Percentiles rank a stretch among this genome's conserved stretches.
Conservation (phyloP, 2,329 filamentous ascomycete genomes). For the Pseudopithomyces chartarum region DNA sequence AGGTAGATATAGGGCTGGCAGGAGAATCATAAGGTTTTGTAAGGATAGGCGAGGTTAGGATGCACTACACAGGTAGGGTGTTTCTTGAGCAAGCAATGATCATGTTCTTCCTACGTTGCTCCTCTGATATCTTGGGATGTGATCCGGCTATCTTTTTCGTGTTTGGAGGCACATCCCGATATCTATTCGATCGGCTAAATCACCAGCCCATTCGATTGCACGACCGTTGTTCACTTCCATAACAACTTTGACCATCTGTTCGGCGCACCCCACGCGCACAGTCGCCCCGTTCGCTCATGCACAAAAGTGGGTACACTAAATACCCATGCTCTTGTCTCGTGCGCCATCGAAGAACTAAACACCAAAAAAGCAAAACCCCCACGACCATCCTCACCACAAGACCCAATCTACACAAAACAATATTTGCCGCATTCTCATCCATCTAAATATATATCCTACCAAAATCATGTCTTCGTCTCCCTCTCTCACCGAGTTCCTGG, state of each 20-base stretch:
- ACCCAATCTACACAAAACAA: background rate
- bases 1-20: background rate
- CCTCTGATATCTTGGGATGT: background rate
- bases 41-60: background rate
- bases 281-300: background rate
- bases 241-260: too few species aligned
- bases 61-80: background rate
- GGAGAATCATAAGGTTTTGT: background rate
- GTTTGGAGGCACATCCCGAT: background rate
- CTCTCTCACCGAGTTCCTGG: background rate
- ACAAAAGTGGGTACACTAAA: background rate
- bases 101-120: background rate
- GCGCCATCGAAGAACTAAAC: background rate
- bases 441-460: background rate
- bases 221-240: too few species aligned
- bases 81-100: constrained; percentile 5
- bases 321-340: background rate
- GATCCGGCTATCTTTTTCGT: background rate
- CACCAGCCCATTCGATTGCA: too few species aligned
- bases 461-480: background rate
- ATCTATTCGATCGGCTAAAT: too few species aligned
- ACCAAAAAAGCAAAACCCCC: background rate
- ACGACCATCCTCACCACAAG: background rate
- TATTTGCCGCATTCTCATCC: background rate
- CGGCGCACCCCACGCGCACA: too few species aligned